Evolutionary conservation across 192 early-diverging fungal genomes (phyloP), one percentile per base, ranked within the genome.

Genomic region (Gonapodya sp.): DNA sequence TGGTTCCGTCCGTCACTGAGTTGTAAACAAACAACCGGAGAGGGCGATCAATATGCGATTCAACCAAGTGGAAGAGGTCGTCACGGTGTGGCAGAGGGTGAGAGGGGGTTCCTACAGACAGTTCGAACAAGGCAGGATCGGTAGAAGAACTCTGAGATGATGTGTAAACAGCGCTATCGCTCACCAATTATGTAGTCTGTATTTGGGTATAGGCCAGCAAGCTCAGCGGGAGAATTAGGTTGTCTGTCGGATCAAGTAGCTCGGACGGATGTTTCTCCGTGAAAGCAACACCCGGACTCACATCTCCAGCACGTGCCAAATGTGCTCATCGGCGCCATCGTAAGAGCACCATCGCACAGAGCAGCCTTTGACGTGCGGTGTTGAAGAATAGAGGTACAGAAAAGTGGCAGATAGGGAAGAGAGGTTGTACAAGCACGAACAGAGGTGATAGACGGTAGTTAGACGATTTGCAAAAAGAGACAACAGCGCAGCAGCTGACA

Each of bases 151-250:
- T 64, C 24, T 8, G 46, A 64, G 46, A 24, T n/a, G n/a, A n/a
- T n/a, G 46, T 64, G 46, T 64, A 64, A 64, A 64, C 8, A 64
- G 46, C 8, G 46, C 24, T 64, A 64, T 24, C 8, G 46, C 24
- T 64, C 24, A 64, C 92, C 93, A 73, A 94, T 90, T n/a, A 94
- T 88, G 83, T 94, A 94, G 83, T 94, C 93, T 24, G 87, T 86
- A 73, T 90, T 84, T 16, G 93, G 81, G 32, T 88, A 87, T 24
- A 94, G 83, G 37, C 92, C 92, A 30, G 93, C 93, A 83, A 84
- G 85, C 83, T 88, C 88, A 8, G 93, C 93, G 1, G 93, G 93
- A 8, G 93, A 93, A 80, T 93, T 86, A 0, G 86, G 87, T 16
- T 83, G 84, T 1, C 82, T 83, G 36, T 1, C 64, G 14, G 36